These are phyloP conservation scores for Pascua guehoae DNA, from an alignment of 1,284 basidiomycete species.

Conservation along the genomic window DNA sequence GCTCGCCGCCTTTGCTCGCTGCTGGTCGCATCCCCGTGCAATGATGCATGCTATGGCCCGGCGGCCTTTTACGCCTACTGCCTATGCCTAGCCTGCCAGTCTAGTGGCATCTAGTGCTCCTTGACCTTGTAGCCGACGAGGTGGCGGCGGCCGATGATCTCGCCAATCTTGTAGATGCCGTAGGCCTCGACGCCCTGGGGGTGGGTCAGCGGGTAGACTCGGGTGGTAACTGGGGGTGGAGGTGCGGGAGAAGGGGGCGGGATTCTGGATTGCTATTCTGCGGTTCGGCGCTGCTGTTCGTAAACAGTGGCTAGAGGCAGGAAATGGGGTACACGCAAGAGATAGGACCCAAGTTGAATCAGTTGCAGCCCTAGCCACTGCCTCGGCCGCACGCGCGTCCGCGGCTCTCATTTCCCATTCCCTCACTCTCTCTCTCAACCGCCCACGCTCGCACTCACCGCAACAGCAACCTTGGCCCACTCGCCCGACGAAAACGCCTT, in stretches of 20 bases:
- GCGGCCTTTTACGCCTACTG: constrained; percentile 11
- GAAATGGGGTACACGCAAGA: neutral
- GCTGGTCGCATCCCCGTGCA: no score
- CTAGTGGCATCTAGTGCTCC: constrained; percentile 10
- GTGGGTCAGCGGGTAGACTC: neutral
- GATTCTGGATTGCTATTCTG: no score
- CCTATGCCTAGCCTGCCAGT: neutral
- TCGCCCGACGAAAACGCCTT: constrained; percentile 68
- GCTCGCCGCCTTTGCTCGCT: neutral
- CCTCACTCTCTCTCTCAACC: neutral
- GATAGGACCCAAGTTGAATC: neutral
- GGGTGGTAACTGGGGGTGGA: neutral
- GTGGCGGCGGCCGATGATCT: constrained; percentile 80
- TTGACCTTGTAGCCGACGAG: constrained; percentile 70
- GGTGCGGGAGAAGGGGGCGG: neutral
- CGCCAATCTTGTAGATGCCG: constrained; percentile 71
- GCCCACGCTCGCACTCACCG: constrained; percentile 60
- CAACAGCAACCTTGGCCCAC: constrained; percentile 72
- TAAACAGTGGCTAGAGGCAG: neutral
- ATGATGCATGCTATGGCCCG: constrained; percentile 19
- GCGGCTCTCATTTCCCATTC: neutral
- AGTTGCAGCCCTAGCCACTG: neutral
- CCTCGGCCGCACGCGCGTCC: no score
- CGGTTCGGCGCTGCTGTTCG: neutral
- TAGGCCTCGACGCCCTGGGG: constrained; percentile 55